A percentile compares a stretch with the other conserved stretches of the same genome.
Evolutionary conservation across 805 yeast species (phyloP).

Genomic region (Nakazawaea ernobii): DNA sequence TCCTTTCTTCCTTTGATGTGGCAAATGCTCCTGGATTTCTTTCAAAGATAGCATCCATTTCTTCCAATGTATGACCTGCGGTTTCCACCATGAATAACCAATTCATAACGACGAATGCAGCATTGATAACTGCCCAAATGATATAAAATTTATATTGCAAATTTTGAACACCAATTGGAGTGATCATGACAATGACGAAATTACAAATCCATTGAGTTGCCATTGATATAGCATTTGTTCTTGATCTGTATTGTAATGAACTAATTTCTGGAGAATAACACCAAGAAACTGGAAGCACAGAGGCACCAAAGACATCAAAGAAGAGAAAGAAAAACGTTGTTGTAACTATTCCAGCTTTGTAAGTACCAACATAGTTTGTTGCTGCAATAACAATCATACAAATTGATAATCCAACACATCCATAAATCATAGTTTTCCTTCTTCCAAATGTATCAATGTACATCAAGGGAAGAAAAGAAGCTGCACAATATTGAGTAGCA

Average conservation of each 20-base stretch:
- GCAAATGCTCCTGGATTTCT: constrained; percentile 7
- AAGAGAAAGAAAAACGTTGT: constrained; percentile 42
- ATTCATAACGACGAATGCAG: constrained; percentile 37
- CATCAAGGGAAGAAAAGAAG: constrained; percentile 26
- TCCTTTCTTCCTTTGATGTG: constrained; percentile 4
- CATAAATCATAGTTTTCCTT: constrained; percentile 19
- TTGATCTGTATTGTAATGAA: constrained; percentile 53
- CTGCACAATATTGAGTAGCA: constrained; percentile 9
- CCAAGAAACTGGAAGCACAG: constrained; percentile 59
- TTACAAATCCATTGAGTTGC: constrained; percentile 63
- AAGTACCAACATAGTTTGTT: constrained; percentile 22
- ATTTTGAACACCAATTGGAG: constrained; percentile 43
- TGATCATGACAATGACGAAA: constrained; percentile 63
- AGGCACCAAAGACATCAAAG: constrained; percentile 48
- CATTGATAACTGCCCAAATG: constrained; percentile 30
- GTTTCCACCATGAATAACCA: constrained; percentile 44
- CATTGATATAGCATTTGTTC: constrained; percentile 57
- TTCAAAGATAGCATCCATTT: constrained; percentile 30
- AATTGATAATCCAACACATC: constrained; percentile 27
- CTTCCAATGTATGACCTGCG: constrained; percentile 40
- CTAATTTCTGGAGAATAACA: constrained; percentile 60
- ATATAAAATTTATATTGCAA: constrained; percentile 9
- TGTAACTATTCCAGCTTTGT: constrained; percentile 14
- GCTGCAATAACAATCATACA: constrained; percentile 32
- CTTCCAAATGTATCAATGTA: constrained; percentile 32